Percentiles rank a stretch among this genome's conserved stretches.
Conservation (phyloP, 495 filamentous ascomycete species). For the Halenospora varia region DNA sequence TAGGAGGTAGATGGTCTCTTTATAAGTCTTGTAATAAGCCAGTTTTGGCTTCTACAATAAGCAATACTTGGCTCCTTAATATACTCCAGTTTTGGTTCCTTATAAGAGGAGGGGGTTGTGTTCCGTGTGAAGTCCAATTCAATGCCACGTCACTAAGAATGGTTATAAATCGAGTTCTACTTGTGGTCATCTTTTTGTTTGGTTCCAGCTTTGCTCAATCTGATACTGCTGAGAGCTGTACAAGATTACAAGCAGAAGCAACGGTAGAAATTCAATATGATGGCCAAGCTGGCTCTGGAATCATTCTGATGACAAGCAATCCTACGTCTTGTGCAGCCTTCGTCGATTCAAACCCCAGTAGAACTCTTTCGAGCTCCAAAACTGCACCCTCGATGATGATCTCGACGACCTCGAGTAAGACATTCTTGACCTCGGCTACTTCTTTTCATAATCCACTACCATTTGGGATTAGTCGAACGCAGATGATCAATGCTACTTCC, state of each 20-base stretch:
- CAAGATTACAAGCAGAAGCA: slow-evolving; percentile 9
- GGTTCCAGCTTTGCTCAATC: slow-evolving; percentile 2
- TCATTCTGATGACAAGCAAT: slow-evolving; percentile 10
- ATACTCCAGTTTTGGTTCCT: slow-evolving; percentile 5
- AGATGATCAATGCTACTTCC: slow-evolving; percentile 9
- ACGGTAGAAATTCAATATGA: slow-evolving; percentile 10
- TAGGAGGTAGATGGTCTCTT: background rate
- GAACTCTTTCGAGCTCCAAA: background rate
- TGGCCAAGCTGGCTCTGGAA: slow-evolving; percentile 2
- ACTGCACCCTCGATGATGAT: background rate
- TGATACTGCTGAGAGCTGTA: slow-evolving; percentile 6
- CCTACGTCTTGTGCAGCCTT: slow-evolving; percentile 4
- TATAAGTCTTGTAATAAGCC: slow-evolving; percentile 8
- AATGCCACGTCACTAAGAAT: slow-evolving; percentile 3
- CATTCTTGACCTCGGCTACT: background rate
- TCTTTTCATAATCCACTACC: slow-evolving; percentile 4
- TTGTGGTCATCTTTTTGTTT: slow-evolving; percentile 9
- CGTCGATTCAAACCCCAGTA: background rate
- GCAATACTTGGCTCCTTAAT: slow-evolving; percentile 5
- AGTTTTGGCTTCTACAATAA: slow-evolving; percentile 1
- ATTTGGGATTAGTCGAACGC: slow-evolving; percentile 9
- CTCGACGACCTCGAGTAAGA: background rate
- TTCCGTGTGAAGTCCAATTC: background rate
- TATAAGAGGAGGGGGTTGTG: slow-evolving; percentile 3
- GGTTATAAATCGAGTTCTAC: slow-evolving; percentile 8